Percentiles rank a stretch among this genome's conserved stretches.
Evolutionary conservation across 306 rosid species (phyloP).

Genomic region (Malus asiatica): DNA sequence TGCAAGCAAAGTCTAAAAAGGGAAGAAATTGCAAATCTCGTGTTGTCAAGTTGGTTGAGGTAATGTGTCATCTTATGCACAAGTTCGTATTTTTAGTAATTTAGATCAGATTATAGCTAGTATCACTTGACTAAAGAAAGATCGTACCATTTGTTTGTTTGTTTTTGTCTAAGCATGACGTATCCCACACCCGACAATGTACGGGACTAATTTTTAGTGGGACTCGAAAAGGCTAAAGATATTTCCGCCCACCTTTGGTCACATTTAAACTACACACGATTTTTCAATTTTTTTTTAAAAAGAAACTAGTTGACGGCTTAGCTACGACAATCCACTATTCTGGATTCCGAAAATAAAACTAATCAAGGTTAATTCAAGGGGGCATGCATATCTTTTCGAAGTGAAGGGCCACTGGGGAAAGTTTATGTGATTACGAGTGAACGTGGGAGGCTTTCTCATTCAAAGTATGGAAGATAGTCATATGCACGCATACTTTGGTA

Average conservation of each 20-base stretch:
- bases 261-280: too few relatives aligned
- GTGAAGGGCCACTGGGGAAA: not conserved
- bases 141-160: too few relatives aligned
- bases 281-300: too few relatives aligned
- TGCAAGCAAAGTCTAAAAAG: not conserved
- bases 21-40: not conserved
- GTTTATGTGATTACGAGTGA: not conserved
- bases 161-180: too few relatives aligned
- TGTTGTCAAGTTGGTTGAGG: not conserved
- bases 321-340: rapidly evolving
- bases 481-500: not conserved
- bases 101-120: too few relatives aligned
- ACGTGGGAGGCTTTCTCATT: not conserved
- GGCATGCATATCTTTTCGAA: not conserved
- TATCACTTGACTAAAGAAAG: too few relatives aligned
- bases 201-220: too few relatives aligned
- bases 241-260: too few relatives aligned
- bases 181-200: too few relatives aligned
- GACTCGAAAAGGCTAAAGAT: too few relatives aligned
- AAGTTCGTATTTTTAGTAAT: too few relatives aligned
- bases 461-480: not conserved
- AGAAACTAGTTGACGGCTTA: rapidly evolving
- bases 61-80: not conserved
- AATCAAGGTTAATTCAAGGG: not conserved
- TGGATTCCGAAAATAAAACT: rapidly evolving